Evolutionary conservation across 345 rosid genomes (phyloP).

Genomic region (Garcia nutans): DNA sequence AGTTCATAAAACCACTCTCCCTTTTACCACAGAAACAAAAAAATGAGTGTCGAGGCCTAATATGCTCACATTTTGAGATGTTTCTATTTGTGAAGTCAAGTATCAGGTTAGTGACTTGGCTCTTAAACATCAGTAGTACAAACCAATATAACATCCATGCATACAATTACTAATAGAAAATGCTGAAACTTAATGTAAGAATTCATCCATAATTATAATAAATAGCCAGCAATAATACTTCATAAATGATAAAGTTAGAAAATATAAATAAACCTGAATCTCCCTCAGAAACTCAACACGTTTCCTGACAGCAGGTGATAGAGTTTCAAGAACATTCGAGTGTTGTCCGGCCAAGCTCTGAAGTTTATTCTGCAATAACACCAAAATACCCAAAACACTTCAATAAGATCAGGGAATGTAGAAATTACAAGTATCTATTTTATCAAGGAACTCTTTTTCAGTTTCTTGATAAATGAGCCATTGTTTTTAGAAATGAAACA

Average conservation of each 20-base stretch:
- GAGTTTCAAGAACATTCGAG: conserved; percentile 64
- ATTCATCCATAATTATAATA: neutral
- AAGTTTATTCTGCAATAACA: conserved; percentile 59
- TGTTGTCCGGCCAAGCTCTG: conserved; percentile 86
- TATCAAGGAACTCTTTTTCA: neutral
- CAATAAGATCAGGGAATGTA: neutral
- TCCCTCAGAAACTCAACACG: conserved; percentile 21
- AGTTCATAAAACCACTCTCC: neutral
- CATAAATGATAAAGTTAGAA: neutral
- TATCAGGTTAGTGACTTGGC: neutral
- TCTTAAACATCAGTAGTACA: neutral
- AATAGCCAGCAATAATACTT: neutral
- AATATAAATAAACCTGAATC: conserved; percentile 15
- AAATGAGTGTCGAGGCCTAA: neutral
- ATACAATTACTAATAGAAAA: neutral
- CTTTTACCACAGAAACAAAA: neutral
- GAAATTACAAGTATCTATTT: neutral
- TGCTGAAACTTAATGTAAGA: neutral
- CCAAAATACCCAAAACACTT: neutral
- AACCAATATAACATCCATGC: neutral
- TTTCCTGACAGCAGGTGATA: conserved; percentile 35
- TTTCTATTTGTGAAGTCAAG: neutral
- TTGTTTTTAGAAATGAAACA: neutral
- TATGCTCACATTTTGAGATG: too few species aligned
- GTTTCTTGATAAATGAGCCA: neutral